Evolutionary conservation across 179 eudicot genomes (phyloP), one percentile per base, ranked within the genome.

Genomic region (Corrigiola litoralis): DNA sequence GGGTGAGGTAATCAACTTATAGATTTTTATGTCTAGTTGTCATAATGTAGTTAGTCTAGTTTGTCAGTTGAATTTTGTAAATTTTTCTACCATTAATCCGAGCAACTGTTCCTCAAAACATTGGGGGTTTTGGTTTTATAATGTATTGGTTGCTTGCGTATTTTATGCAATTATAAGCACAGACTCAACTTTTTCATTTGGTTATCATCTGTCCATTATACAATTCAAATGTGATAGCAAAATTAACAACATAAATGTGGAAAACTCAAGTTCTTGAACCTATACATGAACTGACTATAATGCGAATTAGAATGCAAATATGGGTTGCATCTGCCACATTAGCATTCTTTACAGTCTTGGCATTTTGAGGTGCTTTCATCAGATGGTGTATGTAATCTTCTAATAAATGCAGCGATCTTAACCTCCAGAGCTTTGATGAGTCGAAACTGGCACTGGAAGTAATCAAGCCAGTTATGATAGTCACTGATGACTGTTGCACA

Each of bases 351-450:
- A 57, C n/a, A n/a, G n/a, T n/a, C n/a, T n/a, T n/a, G n/a, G n/a
- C n/a, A 47, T 47, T n/a, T 32, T 21, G 53, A 27, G 24, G 20
- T 25, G 34, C 32, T 45, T 16, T 41, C 48, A 21, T 33, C 37
- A 13, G 47, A 17, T 52, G 11, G 27, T 18, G 27, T 33, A 17
- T 27, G 48, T 50, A 17, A 61, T 66, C 36, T 42, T 45, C 47
- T 59, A 47, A 56, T 38, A 44, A 41, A 31, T n/a, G 9, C 28
- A 27, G 37, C 13, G 1, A 23, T 46, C 29, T 29, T 27, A 44
- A 29, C 8, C 38, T 74, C 40, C 73, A 92, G 98, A 84, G 95
- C 77, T 73, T 78, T 72, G 87, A 84, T 61, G 98, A 92, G 75
- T 81, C 92, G 50, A 82, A 60, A 63, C 46, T 70, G 40, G 92